These are phyloP conservation scores for Tylopilus subfusipes DNA, from an alignment of 768 basidiomycete species.

Conservation along the genomic window DNA sequence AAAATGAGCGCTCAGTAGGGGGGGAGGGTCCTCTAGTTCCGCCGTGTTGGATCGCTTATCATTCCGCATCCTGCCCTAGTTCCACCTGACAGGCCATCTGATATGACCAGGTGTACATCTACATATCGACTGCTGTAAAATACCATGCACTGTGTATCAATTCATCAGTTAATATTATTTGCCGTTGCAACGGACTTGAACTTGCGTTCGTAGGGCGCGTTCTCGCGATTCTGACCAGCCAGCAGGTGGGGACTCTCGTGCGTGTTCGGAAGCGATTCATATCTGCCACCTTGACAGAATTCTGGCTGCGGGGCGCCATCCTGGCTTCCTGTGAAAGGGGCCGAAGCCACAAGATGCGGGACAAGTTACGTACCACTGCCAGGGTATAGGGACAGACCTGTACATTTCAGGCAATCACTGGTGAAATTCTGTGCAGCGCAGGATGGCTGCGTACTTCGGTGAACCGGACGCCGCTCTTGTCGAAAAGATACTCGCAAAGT, in stretches of 20 bases:
- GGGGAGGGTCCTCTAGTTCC: background rate
- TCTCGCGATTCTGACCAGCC: background rate
- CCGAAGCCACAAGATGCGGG: background rate
- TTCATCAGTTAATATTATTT: conserved; percentile 21
- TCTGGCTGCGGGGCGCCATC: conserved; percentile 5
- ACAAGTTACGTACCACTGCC: conserved; percentile 32
- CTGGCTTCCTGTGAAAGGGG: conserved; percentile 34
- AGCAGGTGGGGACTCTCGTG: background rate
- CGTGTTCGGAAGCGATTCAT: conserved; percentile 7
- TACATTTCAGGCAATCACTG: too few relatives aligned
- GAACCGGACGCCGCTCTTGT: conserved; percentile 31
- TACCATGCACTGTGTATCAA: conserved; percentile 21
- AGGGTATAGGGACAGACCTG: conserved; percentile 12
- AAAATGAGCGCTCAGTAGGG: conserved; percentile 41
- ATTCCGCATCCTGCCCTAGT: conserved; percentile 3
- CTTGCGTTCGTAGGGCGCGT: background rate
- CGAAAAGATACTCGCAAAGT: conserved; percentile 39
- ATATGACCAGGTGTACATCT: conserved; percentile 8
- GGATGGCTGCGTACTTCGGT: conserved; percentile 7
- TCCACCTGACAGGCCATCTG: conserved; percentile 8
- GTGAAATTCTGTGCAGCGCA: too few relatives aligned
- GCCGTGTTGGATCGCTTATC: conserved; percentile 10
- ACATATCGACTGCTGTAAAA: conserved; percentile 18
- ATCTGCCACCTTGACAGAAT: conserved; percentile 5
- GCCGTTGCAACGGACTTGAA: conserved; percentile 7